Conservation (phyloP, 352 stramenopile species). For the Elongisporangium undulatum region DNA sequence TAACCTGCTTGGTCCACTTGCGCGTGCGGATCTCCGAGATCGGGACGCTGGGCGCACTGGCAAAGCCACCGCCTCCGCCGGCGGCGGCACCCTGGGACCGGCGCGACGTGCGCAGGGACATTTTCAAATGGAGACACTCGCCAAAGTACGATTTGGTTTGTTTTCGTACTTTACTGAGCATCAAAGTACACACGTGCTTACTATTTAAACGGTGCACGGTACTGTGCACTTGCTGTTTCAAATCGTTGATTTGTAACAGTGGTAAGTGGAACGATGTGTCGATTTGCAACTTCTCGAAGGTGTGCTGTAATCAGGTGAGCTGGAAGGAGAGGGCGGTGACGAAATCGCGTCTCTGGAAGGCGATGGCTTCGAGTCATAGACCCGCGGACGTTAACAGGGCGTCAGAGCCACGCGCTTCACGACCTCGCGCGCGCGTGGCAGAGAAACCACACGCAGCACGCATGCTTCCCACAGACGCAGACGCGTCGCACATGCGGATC, state of each 20-base stretch:
- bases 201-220: too few relatives aligned
- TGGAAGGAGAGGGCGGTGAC: neutral
- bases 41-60: slow-evolving; percentile 30
- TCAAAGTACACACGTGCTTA: neutral
- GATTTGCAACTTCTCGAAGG: neutral
- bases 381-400: neutral
- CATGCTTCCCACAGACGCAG: slow-evolving; percentile 12
- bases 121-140: slow-evolving; percentile 8
- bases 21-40: slow-evolving; percentile 64
- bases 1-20: slow-evolving; percentile 72
- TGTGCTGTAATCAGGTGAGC: neutral
- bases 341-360: neutral
- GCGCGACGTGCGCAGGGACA: slow-evolving; percentile 47
- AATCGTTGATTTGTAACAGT: neutral
- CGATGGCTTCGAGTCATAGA: neutral
- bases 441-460: slow-evolving; percentile 2
- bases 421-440: neutral
- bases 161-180: neutral
- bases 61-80: slow-evolving; percentile 3
- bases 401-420: neutral
- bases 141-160: neutral
- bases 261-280: neutral
- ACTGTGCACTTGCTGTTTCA: neutral
- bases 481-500: neutral
- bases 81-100: slow-evolving; percentile 24